Percentiles rank a stretch among this genome's conserved stretches.
Evolutionary conservation across 495 filamentous ascomycete species (phyloP).

Genomic region (Aspergillus cristatus): DNA sequence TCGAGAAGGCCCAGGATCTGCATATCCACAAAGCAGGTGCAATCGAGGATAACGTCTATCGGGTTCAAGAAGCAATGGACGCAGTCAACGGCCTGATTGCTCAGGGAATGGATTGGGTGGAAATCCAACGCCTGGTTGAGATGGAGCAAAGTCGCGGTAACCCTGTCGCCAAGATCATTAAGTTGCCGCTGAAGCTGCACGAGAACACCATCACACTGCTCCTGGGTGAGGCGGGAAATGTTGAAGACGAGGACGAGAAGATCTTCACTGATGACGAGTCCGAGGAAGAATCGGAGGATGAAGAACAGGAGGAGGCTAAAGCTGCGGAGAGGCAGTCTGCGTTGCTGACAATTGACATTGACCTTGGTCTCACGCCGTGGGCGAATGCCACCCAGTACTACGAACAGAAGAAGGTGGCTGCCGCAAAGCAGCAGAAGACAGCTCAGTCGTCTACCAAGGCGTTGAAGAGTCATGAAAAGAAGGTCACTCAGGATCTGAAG

Average conservation of each 20-base stretch:
- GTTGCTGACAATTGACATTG: conserved; percentile 65
- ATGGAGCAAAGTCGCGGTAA: conserved; percentile 73
- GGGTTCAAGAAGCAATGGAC: conserved; percentile 84
- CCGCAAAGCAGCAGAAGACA: conserved; percentile 79
- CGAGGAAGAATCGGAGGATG: conserved; percentile 51
- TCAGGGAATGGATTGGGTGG: conserved; percentile 95
- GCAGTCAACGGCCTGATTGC: conserved; percentile 81
- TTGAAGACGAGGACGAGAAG: conserved; percentile 47
- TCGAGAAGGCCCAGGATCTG: conserved; percentile 68
- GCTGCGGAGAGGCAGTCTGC: conserved; percentile 20
- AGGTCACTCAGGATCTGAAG: conserved; percentile 76
- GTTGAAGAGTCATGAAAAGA: conserved; percentile 79
- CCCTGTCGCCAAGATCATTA: conserved; percentile 78
- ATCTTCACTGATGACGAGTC: conserved; percentile 51
- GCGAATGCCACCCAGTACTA: conserved; percentile 89
- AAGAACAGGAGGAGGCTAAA: conserved; percentile 27
- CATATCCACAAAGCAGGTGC: conserved; percentile 85
- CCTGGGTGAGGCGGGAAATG: conserved; percentile 59
- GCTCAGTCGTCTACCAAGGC: conserved; percentile 72
- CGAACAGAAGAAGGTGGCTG: conserved; percentile 73
- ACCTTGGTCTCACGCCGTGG: conserved; percentile 72
- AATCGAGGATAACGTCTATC: conserved; percentile 78
- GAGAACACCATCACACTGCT: conserved; percentile 82
- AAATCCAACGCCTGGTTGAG: conserved; percentile 80
- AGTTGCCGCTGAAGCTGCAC: conserved; percentile 76